Conservation (phyloP, 2,329 filamentous ascomycete genomes). For the Thielaviopsis euricoi region DNA sequence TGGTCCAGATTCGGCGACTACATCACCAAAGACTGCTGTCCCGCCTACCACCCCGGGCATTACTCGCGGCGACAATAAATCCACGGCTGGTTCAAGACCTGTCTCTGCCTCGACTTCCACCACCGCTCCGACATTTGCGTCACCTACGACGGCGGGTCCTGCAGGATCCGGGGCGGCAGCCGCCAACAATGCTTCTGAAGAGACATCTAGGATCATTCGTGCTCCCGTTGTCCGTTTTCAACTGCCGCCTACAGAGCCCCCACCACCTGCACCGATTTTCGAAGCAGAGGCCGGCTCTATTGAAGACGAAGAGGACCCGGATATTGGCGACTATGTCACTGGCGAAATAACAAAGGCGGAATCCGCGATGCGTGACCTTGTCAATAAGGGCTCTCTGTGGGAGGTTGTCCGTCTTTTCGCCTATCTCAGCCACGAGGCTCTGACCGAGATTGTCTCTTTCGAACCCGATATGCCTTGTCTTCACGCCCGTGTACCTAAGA, state of each 20-base stretch:
- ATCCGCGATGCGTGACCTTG: conserved; percentile 29
- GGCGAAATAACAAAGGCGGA: conserved; percentile 35
- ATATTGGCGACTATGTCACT: conserved; percentile 40
- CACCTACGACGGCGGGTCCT: neutral
- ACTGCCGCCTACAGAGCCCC: conserved; percentile 22
- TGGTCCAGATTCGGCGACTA: neutral
- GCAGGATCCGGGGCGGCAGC: neutral
- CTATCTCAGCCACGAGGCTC: conserved; percentile 30
- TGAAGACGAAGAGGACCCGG: conserved; percentile 33
- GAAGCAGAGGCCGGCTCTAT: conserved; percentile 8
- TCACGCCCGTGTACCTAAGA: neutral
- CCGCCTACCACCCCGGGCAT: neutral
- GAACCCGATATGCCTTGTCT: conserved; percentile 17
- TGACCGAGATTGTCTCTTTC: conserved; percentile 30
- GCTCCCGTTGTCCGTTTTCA: conserved; percentile 22
- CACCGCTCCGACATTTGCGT: neutral
- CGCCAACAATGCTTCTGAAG: neutral
- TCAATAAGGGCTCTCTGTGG: conserved; percentile 23
- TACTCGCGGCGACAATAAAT: neutral
- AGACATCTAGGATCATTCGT: conserved; percentile 16
- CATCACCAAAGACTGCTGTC: conserved; percentile 2
- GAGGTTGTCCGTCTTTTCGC: conserved; percentile 31
- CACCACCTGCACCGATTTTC: conserved; percentile 15
- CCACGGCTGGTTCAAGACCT: neutral
- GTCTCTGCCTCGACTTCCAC: neutral